Evolutionary conservation across 108 stramenopile species (phyloP), one percentile per base, ranked within the genome.

Genomic region (Nitzschia sp.): DNA sequence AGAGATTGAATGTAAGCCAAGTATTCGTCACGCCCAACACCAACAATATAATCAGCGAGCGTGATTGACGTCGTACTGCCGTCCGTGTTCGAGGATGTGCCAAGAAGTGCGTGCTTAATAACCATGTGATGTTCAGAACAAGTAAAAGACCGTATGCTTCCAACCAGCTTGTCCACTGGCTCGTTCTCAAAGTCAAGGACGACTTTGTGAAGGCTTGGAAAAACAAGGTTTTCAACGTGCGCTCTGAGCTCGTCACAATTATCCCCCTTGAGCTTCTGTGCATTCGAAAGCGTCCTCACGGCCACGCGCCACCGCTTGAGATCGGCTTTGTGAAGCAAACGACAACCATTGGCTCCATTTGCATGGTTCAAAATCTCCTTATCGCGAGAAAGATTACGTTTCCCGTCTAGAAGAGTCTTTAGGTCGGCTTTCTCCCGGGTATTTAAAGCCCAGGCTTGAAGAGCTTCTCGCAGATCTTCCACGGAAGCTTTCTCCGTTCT

Each of bases 51-150:
- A 28, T 45, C 38, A 3, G 67, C 66, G 27, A 74, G 54, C n/a
- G 21, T 31, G 19, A 30, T 42, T 23, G 5, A 27, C 45, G 26
- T 21, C 2, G 32, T 26, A 21, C 28, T 9, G n/a, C 59, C 32
- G 28, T 33, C 58, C 13, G 55, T 53, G 24, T 30, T 35, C 28
- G 29, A 24, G 38, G 21, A 26, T 24, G 24, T n/a, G 6, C 55
- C 55, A 29, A 73, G 21, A 21, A 75, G 38, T 13, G 66, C 61
- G 35, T 28, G 38, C 32, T 69, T 25, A 0, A 76, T 58, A 24
- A 64, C 68, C 51, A 26, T 48, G 11, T 76, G 38, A 56, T 70
- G 75, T 46, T 46, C 64, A 9, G 47, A 26, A 53, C 75, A 76
- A 23, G 46, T 58, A 13, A 76, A 34, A 9, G 75, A 68, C 19